phyloP scores from a whole-genome alignment of 2,329 filamentous ascomycete genomes.

The Boeremia exigua region DNA sequence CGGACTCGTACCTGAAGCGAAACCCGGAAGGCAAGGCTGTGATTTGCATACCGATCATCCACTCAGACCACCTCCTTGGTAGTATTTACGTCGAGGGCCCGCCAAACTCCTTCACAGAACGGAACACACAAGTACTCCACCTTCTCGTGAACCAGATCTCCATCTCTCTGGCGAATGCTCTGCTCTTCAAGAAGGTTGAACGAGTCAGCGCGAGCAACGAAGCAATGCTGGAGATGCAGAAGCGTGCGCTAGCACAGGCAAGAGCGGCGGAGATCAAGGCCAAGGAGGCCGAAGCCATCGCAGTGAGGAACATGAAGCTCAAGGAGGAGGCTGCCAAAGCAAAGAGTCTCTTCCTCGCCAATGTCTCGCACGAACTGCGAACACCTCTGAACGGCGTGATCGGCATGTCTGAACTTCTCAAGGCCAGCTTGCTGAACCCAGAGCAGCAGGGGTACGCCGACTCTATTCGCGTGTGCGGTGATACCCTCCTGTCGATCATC shows the following conservation, averaged over 20 bases:
- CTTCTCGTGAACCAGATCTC: slow-evolving; percentile 78
- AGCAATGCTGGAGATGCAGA: slow-evolving; percentile 79
- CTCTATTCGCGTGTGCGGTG: slow-evolving; percentile 69
- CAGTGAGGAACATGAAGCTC: slow-evolving; percentile 78
- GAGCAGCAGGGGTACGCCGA: slow-evolving; percentile 69
- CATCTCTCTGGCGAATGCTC: slow-evolving; percentile 68
- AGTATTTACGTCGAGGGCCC: slow-evolving; percentile 80
- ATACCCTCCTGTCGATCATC: slow-evolving; percentile 59
- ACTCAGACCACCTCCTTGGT: slow-evolving; percentile 74
- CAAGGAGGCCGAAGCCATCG: slow-evolving; percentile 76
- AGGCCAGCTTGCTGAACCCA: slow-evolving; percentile 60
- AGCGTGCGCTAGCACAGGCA: slow-evolving; percentile 73
- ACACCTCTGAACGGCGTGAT: slow-evolving; percentile 63
- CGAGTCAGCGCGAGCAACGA: slow-evolving; percentile 79
- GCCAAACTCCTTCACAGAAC: slow-evolving; percentile 77
- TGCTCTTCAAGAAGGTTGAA: slow-evolving; percentile 72
- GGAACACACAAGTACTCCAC: slow-evolving; percentile 61
- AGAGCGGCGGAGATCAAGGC: slow-evolving; percentile 77
- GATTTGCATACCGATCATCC: slow-evolving; percentile 79
- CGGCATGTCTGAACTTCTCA: slow-evolving; percentile 66
- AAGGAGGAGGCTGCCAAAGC: slow-evolving; percentile 84
- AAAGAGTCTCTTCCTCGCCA: slow-evolving; percentile 75
- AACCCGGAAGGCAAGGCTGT: slow-evolving; percentile 76
- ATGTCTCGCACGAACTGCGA: slow-evolving; percentile 64
- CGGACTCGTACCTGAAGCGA: slow-evolving; percentile 69